Base-by-base conservation (phyloP, 495 filamentous ascomycete genomes). In the Melanomma pulvis-pyrius region DNA sequence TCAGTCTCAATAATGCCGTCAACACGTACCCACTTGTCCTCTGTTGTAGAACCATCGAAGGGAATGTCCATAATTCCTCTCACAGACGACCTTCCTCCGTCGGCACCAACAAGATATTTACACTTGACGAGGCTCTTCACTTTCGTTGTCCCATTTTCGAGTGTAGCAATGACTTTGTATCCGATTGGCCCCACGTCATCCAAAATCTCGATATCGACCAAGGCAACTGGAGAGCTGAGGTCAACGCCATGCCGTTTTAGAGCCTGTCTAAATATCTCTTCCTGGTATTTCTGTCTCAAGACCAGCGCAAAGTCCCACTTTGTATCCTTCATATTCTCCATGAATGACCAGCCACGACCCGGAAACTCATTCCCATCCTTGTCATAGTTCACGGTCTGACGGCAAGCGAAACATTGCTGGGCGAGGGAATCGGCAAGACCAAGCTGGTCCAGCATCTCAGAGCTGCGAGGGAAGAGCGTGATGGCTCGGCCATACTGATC, bases 401-500 rank as follows among this genome's bases (percentile, higher is more conserved):
- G 71, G 50, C 79, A 82, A n/a, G 81, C 79, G 67, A 84, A 84
- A 32, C 82, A 83, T 47, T 80, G 68, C 71, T 85, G 82, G 0
- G 75, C 71, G 46, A 84, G 73, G 13, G 73, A 63, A 1, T 82
- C 80, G 19, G 77, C 74, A 12, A 83, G 74, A 28, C 77, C 79
- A 0, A 83, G 65, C 58, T 82, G 79, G 53, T 83, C 81, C 0
- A 84, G 74, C 71, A 81, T 75, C 69, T 83, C 82, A 9, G 74
- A 57, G 0, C 79, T 78, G 0, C 82, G 75, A 17, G 81, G 80
- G 30, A 74, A 81, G 7, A 82, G 73, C 0, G 78, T 76, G 48
- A 77, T 81, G 7, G 80, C 80, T 15, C 80, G 74, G 3, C 80
- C 80, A 64, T 80, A 81, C 1, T 64, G 58, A 59, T 78, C 77